A percentile compares a stretch with the other conserved stretches of the same genome.
phyloP scores from a whole-genome alignment of 805 yeast genomes.

The Yarrowia deformans region DNA sequence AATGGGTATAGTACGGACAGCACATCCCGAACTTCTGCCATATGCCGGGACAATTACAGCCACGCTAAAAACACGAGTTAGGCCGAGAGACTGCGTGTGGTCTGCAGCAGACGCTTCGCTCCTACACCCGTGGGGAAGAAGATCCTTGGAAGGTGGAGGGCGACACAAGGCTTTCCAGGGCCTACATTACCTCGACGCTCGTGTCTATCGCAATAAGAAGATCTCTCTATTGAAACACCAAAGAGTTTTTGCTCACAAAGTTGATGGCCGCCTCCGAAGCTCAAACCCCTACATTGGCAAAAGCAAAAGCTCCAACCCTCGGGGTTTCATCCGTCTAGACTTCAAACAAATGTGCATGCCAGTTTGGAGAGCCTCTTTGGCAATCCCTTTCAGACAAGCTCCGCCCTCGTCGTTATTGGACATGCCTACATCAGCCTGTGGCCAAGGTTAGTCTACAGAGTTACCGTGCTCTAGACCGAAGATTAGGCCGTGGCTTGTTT shows the following conservation, averaged over 20 bases:
- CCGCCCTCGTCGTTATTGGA: neutral
- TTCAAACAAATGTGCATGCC: neutral
- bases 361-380: neutral
- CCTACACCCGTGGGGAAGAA: neutral
- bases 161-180: too few species aligned
- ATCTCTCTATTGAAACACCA: neutral
- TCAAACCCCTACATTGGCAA: neutral
- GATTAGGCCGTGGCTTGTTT: neutral
- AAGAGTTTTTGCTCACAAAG: too few species aligned
- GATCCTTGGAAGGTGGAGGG: neutral
- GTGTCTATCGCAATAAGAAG: neutral
- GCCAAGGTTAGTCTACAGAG: constrained; percentile 22
- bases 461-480: neutral
- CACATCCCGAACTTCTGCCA: too few species aligned
- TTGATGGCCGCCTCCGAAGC: neutral
- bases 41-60: neutral
- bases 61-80: neutral
- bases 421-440: neutral
- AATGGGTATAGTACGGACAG: too few species aligned
- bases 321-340: neutral
- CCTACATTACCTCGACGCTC: too few species aligned
- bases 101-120: neutral
- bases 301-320: constrained; percentile 1
- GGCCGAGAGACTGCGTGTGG: constrained; percentile 4
- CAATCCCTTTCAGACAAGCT: neutral